phyloP scores from a whole-genome alignment of 78 protist genomes.

The Protostelium mycophagum region DNA sequence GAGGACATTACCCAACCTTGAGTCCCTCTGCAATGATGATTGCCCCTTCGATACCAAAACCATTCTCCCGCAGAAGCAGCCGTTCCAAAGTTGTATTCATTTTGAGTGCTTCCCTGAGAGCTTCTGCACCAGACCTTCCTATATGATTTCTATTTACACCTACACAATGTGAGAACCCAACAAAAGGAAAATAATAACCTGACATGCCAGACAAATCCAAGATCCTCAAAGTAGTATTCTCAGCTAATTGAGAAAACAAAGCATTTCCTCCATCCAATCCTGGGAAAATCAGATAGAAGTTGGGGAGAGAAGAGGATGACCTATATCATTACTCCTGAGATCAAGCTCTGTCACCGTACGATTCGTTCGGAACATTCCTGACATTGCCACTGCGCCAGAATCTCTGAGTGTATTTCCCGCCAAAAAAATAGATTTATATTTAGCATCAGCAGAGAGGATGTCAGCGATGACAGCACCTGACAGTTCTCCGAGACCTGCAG shows the following conservation, averaged over 20 bases:
- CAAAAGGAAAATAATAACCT: neutral
- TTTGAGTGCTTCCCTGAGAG: neutral
- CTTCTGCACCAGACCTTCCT: neutral
- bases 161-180: neutral
- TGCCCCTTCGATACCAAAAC: neutral
- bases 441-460: neutral
- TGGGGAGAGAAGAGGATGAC: neutral
- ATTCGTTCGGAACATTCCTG: neutral
- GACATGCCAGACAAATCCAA: neutral
- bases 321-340: neutral
- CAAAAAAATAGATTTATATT: too few relatives aligned
- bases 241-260: neutral
- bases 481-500: neutral
- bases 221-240: neutral
- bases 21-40: neutral
- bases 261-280: neutral
- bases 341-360: neutral
- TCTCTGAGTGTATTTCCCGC: neutral
- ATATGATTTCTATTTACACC: neutral
- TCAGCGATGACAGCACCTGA: neutral
- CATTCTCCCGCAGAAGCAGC: neutral
- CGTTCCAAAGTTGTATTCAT: neutral
- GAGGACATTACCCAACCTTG: neutral
- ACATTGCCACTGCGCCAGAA: neutral
- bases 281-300: neutral